Conservation (phyloP, 2,329 filamentous ascomycete genomes). For the Scedosporium minutisporum region DNA sequence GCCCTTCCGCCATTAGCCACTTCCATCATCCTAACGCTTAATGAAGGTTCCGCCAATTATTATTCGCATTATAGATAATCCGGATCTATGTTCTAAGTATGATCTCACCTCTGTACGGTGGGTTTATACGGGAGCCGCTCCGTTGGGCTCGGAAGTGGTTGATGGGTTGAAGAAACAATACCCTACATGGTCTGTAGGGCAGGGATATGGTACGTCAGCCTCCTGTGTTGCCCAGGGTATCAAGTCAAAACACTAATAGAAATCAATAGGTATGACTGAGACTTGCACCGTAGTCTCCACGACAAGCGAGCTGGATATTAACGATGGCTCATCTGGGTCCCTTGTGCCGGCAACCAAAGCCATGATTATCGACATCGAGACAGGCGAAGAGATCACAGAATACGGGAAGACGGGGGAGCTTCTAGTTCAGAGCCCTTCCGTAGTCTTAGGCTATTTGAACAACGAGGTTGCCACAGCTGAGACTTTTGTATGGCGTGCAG, state of each 20-base stretch:
- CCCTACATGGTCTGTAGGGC: too few species aligned
- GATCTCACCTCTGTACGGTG: too few species aligned
- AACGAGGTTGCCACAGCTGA: conserved; percentile 75
- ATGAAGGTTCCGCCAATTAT: too few species aligned
- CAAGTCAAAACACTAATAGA: too few species aligned
- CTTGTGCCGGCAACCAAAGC: conserved; percentile 54
- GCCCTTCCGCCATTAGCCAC: conserved; percentile 41
- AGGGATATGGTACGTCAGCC: conserved; percentile 25
- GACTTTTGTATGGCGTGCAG: conserved; percentile 59
- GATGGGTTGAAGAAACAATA: too few species aligned
- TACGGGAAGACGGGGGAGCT: conserved; percentile 73
- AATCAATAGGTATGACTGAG: conserved; percentile 53
- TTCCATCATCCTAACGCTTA: too few species aligned
- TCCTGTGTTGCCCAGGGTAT: conserved; percentile 69
- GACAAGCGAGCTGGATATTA: conserved; percentile 48
- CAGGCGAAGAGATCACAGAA: conserved; percentile 54
- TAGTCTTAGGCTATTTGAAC: conserved; percentile 76
- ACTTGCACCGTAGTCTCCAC: conserved; percentile 57
- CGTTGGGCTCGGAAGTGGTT: too few species aligned
- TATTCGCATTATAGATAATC: too few species aligned
- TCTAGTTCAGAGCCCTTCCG: conserved; percentile 64
- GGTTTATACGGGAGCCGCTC: too few species aligned
- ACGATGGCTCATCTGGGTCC: conserved; percentile 59
- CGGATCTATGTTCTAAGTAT: too few species aligned
- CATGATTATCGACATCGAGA: conserved; percentile 54